phyloP scores from a whole-genome alignment of 345 rosid genomes.

The Anastatica hierochuntica region DNA sequence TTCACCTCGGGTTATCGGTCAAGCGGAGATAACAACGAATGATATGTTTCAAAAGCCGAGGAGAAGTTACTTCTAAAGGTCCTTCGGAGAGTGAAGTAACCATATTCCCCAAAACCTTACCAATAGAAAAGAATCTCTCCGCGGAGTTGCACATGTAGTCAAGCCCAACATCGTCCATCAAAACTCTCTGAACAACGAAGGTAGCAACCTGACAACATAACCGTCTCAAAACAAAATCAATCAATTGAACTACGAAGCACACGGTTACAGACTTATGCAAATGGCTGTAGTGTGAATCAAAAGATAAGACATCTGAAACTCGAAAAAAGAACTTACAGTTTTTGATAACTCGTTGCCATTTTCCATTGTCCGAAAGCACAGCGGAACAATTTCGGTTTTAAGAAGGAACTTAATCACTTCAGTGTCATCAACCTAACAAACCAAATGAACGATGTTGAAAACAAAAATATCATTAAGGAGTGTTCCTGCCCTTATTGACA shows the following conservation, averaged over 20 bases:
- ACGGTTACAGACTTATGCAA: not conserved
- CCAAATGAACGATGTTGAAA: conserved; percentile 6
- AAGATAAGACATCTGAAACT: conserved; percentile 4
- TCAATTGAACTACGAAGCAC: not conserved
- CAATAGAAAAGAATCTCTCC: conserved; percentile 84
- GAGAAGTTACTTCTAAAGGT: conserved; percentile 68
- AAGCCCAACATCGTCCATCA: conserved; percentile 82
- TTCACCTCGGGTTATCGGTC: conserved; percentile 67
- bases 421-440: conserved; percentile 35
- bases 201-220: conserved; percentile 83
- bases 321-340: conserved; percentile 40
- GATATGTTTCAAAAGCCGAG: conserved; percentile 70
- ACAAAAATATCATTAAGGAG: not conserved
- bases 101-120: conserved; percentile 69
- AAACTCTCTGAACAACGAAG: conserved; percentile 72
- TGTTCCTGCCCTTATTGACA: not conserved
- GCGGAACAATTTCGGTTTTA: conserved; percentile 31
- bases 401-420: conserved; percentile 36
- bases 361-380: conserved; percentile 41
- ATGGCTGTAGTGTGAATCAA: not conserved
- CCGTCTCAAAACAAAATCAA: not conserved
- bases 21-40: conserved; percentile 78
- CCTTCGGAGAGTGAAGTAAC: conserved; percentile 74
- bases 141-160: conserved; percentile 77
- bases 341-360: conserved; percentile 37